Evolutionary conservation across 345 rosid genomes (phyloP).

Genomic region (Salix caprea): DNA sequence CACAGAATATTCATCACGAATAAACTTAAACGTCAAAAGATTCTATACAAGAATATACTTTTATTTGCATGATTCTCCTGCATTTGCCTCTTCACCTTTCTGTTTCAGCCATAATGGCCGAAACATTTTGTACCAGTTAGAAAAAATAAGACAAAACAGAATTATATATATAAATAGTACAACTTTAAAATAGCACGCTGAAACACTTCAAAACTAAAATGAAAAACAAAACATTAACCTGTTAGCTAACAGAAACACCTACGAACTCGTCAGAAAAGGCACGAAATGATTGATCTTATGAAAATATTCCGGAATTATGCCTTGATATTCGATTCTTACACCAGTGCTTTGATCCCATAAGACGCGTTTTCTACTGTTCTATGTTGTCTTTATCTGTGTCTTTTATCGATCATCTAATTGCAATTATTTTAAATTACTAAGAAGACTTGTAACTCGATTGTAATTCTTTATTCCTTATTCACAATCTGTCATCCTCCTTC

Average conservation of each 20-base stretch:
- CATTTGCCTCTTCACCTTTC: neutral
- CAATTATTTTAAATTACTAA: neutral
- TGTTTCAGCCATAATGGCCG: no score
- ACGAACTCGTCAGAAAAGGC: no score
- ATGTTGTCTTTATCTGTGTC: neutral
- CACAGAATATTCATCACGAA: slow-evolving; percentile 8
- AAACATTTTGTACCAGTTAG: no score
- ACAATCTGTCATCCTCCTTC: neutral
- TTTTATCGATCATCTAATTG: neutral
- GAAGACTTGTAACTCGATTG: neutral
- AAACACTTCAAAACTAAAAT: no score
- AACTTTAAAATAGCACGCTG: accelerated
- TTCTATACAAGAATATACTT: neutral
- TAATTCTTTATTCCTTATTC: neutral
- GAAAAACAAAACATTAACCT: no score
- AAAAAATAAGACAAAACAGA: no score
- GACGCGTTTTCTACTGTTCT: neutral
- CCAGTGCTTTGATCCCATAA: neutral
- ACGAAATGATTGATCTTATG: no score
- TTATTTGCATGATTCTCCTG: neutral
- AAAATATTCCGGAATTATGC: no score
- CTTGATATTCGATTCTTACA: no score
- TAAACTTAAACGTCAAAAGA: neutral
- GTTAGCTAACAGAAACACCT: no score
- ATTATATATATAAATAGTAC: no score